Evolutionary conservation across 768 basidiomycete species (phyloP).

Genomic region (Lactarius evosmus): DNA sequence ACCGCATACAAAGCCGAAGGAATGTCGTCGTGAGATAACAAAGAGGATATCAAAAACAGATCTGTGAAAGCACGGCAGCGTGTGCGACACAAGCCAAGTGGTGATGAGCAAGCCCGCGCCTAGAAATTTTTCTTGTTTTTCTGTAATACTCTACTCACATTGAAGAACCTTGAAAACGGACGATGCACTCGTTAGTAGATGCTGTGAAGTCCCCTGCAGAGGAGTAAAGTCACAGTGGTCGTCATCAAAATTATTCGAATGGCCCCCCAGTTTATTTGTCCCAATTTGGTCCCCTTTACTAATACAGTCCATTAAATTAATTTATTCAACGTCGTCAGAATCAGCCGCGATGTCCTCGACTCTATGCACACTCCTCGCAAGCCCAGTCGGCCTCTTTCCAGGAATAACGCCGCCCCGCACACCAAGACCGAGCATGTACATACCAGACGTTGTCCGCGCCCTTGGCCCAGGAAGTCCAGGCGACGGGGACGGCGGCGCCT

Average conservation of each 20-base stretch:
- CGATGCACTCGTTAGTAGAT: neutral
- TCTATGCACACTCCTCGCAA: neutral
- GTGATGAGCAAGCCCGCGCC: neutral
- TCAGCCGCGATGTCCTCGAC: neutral
- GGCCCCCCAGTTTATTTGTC: conserved; percentile 17
- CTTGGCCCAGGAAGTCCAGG: conserved; percentile 34
- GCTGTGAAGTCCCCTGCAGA: neutral
- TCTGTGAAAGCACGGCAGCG: conserved; percentile 4
- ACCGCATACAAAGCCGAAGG: neutral
- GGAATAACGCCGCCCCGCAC: conserved; percentile 31
- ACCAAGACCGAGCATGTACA: conserved; percentile 64
- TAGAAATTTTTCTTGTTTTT: neutral
- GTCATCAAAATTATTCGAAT: neutral
- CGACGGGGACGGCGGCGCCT: conserved; percentile 20
- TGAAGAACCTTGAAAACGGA: neutral
- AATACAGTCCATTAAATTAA: neutral
- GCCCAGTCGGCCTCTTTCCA: conserved; percentile 1
- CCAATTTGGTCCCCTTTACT: conserved; percentile 10
- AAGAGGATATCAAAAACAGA: conserved; percentile 1
- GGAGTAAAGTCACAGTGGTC: neutral
- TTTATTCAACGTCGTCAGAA: conserved; percentile 11
- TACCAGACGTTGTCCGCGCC: conserved; percentile 52
- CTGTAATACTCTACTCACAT: conserved; percentile 1
- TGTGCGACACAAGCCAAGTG: neutral
- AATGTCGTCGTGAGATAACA: neutral